Conservation (phyloP, 2,329 filamentous ascomycete species). For the Diaporthe sp. region DNA sequence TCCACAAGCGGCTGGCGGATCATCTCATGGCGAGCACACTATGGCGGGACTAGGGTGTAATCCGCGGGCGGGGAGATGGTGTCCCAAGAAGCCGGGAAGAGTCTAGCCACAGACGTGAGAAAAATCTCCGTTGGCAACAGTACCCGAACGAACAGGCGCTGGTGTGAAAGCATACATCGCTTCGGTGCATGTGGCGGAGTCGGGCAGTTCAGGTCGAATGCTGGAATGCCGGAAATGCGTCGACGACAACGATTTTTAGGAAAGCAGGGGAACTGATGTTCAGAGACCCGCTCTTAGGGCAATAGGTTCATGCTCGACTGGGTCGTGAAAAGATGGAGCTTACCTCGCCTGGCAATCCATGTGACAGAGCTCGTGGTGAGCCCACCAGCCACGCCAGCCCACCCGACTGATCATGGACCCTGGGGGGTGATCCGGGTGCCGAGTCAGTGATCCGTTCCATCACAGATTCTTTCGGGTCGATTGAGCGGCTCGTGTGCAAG, state of each 20-base stretch:
- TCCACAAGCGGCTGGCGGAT: constrained; percentile 10
- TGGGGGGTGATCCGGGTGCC: constrained; percentile 23
- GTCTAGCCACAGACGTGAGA: background rate
- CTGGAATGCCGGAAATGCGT: background rate
- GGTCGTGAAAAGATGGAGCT: constrained; percentile 17
- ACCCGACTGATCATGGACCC: constrained; percentile 12
- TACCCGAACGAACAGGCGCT: background rate
- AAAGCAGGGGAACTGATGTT: background rate
- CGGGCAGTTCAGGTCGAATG: background rate
- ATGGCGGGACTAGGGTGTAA: background rate
- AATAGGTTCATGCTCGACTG: background rate
- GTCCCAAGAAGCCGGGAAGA: constrained; percentile 26
- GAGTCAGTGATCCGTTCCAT: constrained; percentile 13
- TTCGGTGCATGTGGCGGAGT: background rate
- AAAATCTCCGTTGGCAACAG: background rate
- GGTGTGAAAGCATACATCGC: background rate
- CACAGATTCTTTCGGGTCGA: constrained; percentile 1
- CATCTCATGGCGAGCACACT: constrained; percentile 5
- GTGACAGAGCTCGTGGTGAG: constrained; percentile 8
- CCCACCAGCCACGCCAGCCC: constrained; percentile 1
- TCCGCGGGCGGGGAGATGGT: constrained; percentile 16
- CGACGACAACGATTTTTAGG: background rate
- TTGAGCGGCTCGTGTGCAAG: constrained; percentile 20
- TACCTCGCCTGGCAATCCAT: background rate
- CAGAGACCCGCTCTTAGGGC: constrained; percentile 32